These are phyloP conservation scores for Chlorella sp. DNA, from an alignment of 139 green algal species.

Conservation along the genomic window DNA sequence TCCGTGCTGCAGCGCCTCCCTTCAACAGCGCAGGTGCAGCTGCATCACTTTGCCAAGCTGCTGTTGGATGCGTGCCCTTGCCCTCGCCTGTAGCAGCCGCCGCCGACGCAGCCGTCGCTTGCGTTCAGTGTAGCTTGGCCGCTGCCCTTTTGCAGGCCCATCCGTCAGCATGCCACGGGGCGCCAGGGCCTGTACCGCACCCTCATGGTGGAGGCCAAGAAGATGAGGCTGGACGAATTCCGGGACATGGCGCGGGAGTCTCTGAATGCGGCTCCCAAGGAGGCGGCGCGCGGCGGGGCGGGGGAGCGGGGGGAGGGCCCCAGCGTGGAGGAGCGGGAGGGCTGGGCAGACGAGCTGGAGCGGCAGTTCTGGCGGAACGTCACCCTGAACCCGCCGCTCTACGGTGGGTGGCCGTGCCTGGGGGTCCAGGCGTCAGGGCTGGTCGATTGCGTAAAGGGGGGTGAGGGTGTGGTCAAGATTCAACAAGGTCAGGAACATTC, in stretches of 20 bases:
- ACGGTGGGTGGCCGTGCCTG: slow-evolving; percentile 54
- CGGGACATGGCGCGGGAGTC: slow-evolving; percentile 23
- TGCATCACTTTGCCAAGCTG: too few species aligned
- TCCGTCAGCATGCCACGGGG: slow-evolving; percentile 80
- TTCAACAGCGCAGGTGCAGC: too few species aligned
- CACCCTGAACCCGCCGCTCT: slow-evolving; percentile 72
- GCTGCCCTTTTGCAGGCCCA: slow-evolving; percentile 33
- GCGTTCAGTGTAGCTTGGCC: neutral
- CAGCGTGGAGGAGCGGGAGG: neutral
- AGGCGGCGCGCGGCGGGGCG: neutral
- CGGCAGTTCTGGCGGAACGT: slow-evolving; percentile 78
- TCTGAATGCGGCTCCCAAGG: slow-evolving; percentile 24
- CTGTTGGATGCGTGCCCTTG: too few species aligned
- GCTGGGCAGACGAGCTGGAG: slow-evolving; percentile 60
- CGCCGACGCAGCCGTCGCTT: neutral
- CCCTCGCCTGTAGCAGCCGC: too few species aligned
- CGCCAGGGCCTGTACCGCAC: slow-evolving; percentile 76
- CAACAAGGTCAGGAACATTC: neutral
- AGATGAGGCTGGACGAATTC: slow-evolving; percentile 59
- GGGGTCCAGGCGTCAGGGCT: neutral
- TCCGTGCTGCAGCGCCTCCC: too few species aligned
- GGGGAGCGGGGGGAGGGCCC: neutral
- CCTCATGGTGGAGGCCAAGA: slow-evolving; percentile 74
- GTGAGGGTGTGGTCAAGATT: neutral
- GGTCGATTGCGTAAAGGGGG: neutral